phyloP scores from a whole-genome alignment of 2,329 filamentous ascomycete genomes.

The Drechmeria coniospora region DNA sequence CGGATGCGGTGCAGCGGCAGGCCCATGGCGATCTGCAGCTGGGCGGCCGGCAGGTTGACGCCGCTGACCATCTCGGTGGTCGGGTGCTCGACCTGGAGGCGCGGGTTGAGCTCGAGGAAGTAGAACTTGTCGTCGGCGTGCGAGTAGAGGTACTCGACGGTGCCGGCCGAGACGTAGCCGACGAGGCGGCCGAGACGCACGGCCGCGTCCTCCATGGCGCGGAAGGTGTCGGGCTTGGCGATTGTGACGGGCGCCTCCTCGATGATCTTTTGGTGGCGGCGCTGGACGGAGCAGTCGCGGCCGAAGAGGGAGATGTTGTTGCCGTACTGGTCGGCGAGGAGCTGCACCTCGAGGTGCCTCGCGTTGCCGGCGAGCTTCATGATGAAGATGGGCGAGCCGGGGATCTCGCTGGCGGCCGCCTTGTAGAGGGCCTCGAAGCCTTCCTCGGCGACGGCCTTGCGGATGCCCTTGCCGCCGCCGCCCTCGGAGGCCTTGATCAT shows the following conservation, averaged over 20 bases:
- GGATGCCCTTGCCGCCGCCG: slow-evolving; percentile 97
- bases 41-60: slow-evolving; percentile 90
- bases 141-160: slow-evolving; percentile 97
- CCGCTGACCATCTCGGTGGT: slow-evolving; percentile 99
- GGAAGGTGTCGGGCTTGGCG: slow-evolving; percentile 77
- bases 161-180: slow-evolving; percentile 96
- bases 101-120: slow-evolving; percentile 95
- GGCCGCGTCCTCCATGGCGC: slow-evolving; percentile 89
- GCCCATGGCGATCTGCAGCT: slow-evolving; percentile 98
- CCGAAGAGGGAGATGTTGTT: slow-evolving; percentile 99
- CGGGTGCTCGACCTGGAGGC: slow-evolving; percentile 98
- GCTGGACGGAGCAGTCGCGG: slow-evolving; percentile 95
- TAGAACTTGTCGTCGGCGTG: slow-evolving; percentile 98
- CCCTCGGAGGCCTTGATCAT: slow-evolving; percentile 99
- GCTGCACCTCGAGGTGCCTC: slow-evolving; percentile 90
- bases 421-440: slow-evolving; percentile 82
- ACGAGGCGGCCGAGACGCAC: slow-evolving; percentile 88
- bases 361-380: slow-evolving; percentile 98
- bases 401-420: slow-evolving; percentile 91
- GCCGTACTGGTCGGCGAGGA: slow-evolving; percentile 95
- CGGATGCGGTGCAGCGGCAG: slow-evolving; percentile 87
- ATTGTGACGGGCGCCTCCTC: slow-evolving; percentile 98
- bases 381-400: slow-evolving; percentile 97
- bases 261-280: slow-evolving; percentile 98
- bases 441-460: slow-evolving; percentile 77